These are phyloP conservation scores for Apiosordaria backusii DNA, from an alignment of 495 filamentous ascomycete species.

Conservation along the genomic window DNA sequence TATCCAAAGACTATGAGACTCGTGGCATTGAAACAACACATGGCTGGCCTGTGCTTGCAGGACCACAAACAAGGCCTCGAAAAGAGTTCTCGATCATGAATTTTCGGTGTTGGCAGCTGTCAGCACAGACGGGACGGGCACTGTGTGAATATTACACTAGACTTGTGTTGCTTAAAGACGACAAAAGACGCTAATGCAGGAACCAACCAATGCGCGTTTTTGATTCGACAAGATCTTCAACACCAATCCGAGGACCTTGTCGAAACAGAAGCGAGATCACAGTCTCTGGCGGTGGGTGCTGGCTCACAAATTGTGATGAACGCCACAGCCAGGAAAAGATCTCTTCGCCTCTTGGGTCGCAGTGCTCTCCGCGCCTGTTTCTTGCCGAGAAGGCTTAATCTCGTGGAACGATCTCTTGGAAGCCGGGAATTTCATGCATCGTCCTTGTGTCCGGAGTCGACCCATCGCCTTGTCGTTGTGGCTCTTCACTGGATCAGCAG, in stretches of 20 bases:
- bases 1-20: not conserved
- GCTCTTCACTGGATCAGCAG: not conserved
- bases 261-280: slow-evolving; percentile 20
- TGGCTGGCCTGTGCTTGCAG: not conserved
- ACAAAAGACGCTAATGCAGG: slow-evolving; percentile 22
- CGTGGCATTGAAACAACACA: slow-evolving; percentile 1
- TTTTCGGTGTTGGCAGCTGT: not conserved
- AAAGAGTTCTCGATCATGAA: not conserved
- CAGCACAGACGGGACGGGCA: not conserved
- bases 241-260: slow-evolving; percentile 2
- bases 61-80: not conserved
- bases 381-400: slow-evolving; percentile 19
- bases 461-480: not conserved
- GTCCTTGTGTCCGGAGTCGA: not conserved
- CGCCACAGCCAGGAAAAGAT: slow-evolving; percentile 2
- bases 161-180: not conserved
- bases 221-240: slow-evolving; percentile 13
- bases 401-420: slow-evolving; percentile 15
- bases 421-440: slow-evolving; percentile 8
- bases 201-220: slow-evolving; percentile 11
- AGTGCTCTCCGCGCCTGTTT: slow-evolving; percentile 16
- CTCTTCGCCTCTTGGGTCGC: not conserved
- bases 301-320: slow-evolving; percentile 2
- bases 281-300: slow-evolving; percentile 5
- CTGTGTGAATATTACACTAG: not conserved